Conservation (phyloP, 2,329 filamentous ascomycete genomes). For the Colletotrichum shisoi region DNA sequence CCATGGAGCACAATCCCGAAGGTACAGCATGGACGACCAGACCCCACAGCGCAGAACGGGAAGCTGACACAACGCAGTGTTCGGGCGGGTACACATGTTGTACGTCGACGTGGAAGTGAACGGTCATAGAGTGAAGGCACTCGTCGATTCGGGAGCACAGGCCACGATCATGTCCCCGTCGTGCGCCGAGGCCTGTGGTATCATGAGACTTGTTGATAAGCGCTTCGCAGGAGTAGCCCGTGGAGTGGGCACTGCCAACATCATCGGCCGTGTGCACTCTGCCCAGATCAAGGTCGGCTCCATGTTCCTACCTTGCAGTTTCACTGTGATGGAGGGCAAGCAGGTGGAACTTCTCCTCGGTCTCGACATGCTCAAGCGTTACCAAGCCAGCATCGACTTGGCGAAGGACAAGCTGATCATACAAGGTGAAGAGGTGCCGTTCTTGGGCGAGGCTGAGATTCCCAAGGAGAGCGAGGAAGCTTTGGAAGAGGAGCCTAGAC, state of each 20-base stretch:
- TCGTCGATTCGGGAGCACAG: conserved; percentile 97
- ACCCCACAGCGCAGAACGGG: not conserved
- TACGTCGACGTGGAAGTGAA: conserved; percentile 98
- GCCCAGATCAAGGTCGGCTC: conserved; percentile 93
- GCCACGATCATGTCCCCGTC: conserved; percentile 98
- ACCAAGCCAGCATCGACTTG: conserved; percentile 92
- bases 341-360: conserved; percentile 92
- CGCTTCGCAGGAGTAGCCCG: conserved; percentile 91
- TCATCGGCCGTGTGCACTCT: conserved; percentile 93
- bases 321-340: conserved; percentile 99
- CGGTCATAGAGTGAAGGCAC: conserved; percentile 87
- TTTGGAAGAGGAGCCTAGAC: conserved; percentile 78
- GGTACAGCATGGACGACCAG: conserved; percentile 63
- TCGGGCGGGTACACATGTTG: conserved; percentile 93
- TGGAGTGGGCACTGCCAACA: conserved; percentile 92
- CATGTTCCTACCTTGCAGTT: conserved; percentile 88
- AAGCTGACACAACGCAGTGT: conserved; percentile 66
- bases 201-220: conserved; percentile 93
- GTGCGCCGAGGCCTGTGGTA: conserved; percentile 89
- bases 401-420: conserved; percentile 85
- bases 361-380: conserved; percentile 94
- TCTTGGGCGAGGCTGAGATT: conserved; percentile 91
- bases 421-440: conserved; percentile 85
- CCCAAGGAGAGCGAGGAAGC: conserved; percentile 82
- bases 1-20: conserved; percentile 97